Evolutionary conservation across 768 basidiomycete genomes (phyloP), one percentile per base, ranked within the genome.

Genomic region (Grammothele lineata): DNA sequence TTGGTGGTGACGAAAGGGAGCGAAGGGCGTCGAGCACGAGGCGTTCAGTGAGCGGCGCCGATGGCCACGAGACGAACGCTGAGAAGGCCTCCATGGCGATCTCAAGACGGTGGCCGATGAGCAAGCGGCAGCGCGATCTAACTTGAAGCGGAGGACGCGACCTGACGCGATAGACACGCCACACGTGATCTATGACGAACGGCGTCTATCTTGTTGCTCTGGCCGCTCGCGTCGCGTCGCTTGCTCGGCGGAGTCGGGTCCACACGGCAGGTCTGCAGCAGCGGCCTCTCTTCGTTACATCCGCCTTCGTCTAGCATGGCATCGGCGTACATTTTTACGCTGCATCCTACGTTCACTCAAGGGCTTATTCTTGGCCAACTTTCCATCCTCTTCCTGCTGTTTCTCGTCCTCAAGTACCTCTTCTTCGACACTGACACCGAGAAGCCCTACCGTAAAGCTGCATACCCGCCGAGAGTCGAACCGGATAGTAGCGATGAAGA

Each of bases 271-370:
- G n/a, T n/a, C n/a, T n/a, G n/a, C n/a, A n/a, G n/a, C n/a, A n/a
- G n/a, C n/a, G n/a, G n/a, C n/a, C n/a, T n/a, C n/a, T n/a, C n/a
- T n/a, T n/a, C n/a, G n/a, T n/a, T n/a, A n/a, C n/a, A n/a, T n/a
- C n/a, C n/a, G n/a, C n/a, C n/a, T n/a, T n/a, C n/a, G n/a, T n/a
- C n/a, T n/a, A n/a, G n/a, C 53, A 61, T 65, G 80, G 70, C 70
- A 40, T 64, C 63, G 56, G 80, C 76, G 61, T 84, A 83, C 67
- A 62, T 89, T 39, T 77, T 88, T 56, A 82, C 83, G 27, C 71
- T 90, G 35, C 81, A 87, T 57, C 89, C 87, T 18, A 93, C 91
- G 1, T 99, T 99, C 68, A 96, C 94, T 0, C 94, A 97, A 62
- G 95, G 95, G 14, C 78, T 99, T 27, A 72, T 99, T 32, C 68